Evolutionary conservation across 495 filamentous ascomycete species (phyloP).

Genomic region (Pseudoneurospora amorphoporcata): DNA sequence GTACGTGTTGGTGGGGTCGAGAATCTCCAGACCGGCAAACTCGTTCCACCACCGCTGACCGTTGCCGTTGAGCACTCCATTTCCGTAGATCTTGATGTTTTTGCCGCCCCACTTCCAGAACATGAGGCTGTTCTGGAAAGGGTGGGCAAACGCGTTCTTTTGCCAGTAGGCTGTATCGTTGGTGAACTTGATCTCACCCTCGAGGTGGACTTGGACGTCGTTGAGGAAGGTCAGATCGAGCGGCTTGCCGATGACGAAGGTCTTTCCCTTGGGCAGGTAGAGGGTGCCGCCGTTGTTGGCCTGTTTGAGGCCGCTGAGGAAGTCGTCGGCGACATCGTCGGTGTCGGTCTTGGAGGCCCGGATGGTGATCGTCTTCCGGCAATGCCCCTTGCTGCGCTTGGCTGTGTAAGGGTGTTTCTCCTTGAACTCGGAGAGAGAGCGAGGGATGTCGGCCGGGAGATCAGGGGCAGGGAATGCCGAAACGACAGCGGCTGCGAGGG

Average conservation of each 20-base stretch:
- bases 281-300: constrained; percentile 46
- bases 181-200: constrained; percentile 50
- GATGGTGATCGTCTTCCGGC: constrained; percentile 38
- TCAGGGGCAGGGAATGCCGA: constrained; percentile 7
- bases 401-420: constrained; percentile 18
- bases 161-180: constrained; percentile 51
- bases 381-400: neutral
- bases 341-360: constrained; percentile 39
- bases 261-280: constrained; percentile 39
- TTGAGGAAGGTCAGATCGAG: constrained; percentile 47
- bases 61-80: constrained; percentile 45
- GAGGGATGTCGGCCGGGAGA: constrained; percentile 17
- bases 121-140: constrained; percentile 50
- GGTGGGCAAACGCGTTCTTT: constrained; percentile 43
- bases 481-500: constrained; percentile 7
- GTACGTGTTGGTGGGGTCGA: constrained; percentile 42
- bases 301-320: constrained; percentile 38
- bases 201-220: constrained; percentile 45
- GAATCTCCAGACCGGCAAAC: constrained; percentile 21
- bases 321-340: constrained; percentile 45
- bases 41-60: constrained; percentile 34
- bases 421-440: constrained; percentile 20
- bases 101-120: constrained; percentile 52
- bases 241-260: constrained; percentile 46
- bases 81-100: constrained; percentile 46